phyloP scores from a whole-genome alignment of 2,329 filamentous ascomycete genomes.

The Apiospora arundinis region DNA sequence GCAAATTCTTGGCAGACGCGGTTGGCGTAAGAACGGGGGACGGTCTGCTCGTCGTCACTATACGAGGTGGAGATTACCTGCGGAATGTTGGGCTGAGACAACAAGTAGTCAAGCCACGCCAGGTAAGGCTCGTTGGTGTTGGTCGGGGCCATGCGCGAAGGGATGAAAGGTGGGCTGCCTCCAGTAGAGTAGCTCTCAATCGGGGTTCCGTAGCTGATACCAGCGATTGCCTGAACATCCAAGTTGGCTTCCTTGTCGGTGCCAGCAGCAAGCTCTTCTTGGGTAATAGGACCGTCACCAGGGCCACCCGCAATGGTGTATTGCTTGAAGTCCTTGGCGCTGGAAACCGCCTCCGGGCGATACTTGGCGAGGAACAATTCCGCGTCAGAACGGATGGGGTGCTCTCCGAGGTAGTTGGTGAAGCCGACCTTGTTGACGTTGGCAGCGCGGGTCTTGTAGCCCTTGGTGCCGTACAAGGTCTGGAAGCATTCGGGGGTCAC shows the following conservation, averaged over 20 bases:
- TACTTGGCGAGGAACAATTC: conserved; percentile 45
- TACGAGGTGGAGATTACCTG: conserved; percentile 71
- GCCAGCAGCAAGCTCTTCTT: conserved; percentile 16
- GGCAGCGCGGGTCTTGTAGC: conserved; percentile 36
- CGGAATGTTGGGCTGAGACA: conserved; percentile 61
- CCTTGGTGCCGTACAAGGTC: conserved; percentile 35
- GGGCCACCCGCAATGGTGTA: conserved; percentile 42
- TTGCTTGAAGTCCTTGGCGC: conserved; percentile 48
- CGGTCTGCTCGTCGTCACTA: conserved; percentile 69
- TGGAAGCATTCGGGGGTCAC: conserved; percentile 30
- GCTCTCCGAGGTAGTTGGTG: conserved; percentile 57
- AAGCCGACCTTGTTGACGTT: conserved; percentile 47
- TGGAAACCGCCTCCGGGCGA: conserved; percentile 46
- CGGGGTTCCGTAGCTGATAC: conserved; percentile 1
- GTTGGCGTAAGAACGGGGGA: conserved; percentile 64
- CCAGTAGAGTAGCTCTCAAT: conserved; percentile 8
- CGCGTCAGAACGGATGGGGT: conserved; percentile 51
- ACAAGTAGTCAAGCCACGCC: conserved; percentile 60
- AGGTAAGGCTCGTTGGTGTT: conserved; percentile 63
- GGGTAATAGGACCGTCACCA: not conserved
- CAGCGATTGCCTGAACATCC: conserved; percentile 23
- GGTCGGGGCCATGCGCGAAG: conserved; percentile 47
- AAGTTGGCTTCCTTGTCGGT: conserved; percentile 34
- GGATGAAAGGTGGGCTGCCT: conserved; percentile 45
- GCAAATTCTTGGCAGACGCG: conserved; percentile 66